phyloP scores from a whole-genome alignment of 2,329 filamentous ascomycete species.

The Corynespora cassiicola region DNA sequence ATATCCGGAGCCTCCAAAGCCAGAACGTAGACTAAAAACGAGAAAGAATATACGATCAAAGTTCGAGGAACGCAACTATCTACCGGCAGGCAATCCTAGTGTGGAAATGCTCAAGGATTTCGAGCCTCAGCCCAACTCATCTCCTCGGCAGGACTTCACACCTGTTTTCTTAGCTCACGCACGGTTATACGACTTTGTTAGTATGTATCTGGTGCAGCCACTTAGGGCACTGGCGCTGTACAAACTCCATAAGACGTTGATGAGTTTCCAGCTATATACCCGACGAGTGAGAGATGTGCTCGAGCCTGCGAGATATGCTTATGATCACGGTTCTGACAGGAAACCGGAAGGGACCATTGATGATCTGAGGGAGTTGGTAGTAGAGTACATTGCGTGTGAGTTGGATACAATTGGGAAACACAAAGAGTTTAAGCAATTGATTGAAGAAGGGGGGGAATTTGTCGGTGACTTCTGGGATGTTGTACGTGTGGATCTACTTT shows the following conservation, averaged over 20 bases:
- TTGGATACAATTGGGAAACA: constrained; percentile 22
- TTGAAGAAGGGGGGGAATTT: constrained; percentile 35
- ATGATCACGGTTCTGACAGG: constrained; percentile 19
- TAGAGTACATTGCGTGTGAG: constrained; percentile 30
- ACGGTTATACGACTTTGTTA: constrained; percentile 34
- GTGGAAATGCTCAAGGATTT: constrained; percentile 1
- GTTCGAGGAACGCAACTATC: constrained; percentile 6
- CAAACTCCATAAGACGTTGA: constrained; percentile 36
- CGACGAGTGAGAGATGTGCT: constrained; percentile 29
- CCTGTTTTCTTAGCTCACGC: constrained; percentile 36
- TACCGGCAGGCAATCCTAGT: constrained; percentile 2
- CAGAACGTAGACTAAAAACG: no score
- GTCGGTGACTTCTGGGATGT: constrained; percentile 27
- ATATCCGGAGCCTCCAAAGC: no score
- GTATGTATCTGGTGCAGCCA: constrained; percentile 25
- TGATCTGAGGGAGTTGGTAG: constrained; percentile 26
- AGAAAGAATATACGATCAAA: no score
- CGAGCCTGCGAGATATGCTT: constrained; percentile 27
- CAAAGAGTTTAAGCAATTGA: constrained; percentile 19
- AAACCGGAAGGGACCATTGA: constrained; percentile 18
- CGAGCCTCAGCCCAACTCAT: constrained; percentile 9
- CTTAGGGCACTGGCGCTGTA: constrained; percentile 29
- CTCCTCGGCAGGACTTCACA: constrained; percentile 20
- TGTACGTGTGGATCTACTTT: no score
- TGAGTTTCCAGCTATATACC: constrained; percentile 26